phyloP scores from a whole-genome alignment of 2,329 filamentous ascomycete genomes.

The Talaromyces islandicus region DNA sequence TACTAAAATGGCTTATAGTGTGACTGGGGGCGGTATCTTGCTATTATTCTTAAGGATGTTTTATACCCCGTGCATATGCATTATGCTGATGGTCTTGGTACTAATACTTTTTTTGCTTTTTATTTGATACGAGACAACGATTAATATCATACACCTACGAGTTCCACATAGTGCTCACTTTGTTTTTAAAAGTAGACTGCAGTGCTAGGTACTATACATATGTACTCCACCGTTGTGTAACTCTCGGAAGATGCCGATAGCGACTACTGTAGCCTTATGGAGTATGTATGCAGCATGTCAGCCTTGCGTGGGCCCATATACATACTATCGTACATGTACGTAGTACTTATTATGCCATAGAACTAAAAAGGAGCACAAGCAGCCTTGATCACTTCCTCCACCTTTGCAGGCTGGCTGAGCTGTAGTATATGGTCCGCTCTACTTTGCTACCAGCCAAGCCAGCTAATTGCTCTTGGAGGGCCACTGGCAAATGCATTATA shows the following conservation, averaged over 20 bases:
- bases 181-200: too few species aligned
- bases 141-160: not conserved
- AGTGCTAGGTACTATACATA: not conserved
- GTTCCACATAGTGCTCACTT: too few species aligned
- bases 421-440: constrained; percentile 2
- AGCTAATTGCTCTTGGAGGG: constrained; percentile 6
- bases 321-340: too few species aligned
- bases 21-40: not conserved
- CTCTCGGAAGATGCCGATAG: not conserved
- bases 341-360: too few species aligned
- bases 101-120: not conserved
- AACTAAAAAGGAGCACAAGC: not conserved
- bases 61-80: not conserved
- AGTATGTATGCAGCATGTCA: not conserved
- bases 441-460: constrained; percentile 1
- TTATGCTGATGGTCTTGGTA: not conserved
- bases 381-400: constrained; percentile 5
- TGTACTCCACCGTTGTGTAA: not conserved
- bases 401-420: constrained; percentile 6
- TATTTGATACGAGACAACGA: not conserved
- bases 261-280: not conserved
- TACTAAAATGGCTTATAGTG: not conserved
- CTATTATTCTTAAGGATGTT: not conserved
- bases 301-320: not conserved
- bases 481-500: not conserved